Evolutionary conservation across 139 green algal genomes (phyloP).

Genomic region (Trebouxia sp.): DNA sequence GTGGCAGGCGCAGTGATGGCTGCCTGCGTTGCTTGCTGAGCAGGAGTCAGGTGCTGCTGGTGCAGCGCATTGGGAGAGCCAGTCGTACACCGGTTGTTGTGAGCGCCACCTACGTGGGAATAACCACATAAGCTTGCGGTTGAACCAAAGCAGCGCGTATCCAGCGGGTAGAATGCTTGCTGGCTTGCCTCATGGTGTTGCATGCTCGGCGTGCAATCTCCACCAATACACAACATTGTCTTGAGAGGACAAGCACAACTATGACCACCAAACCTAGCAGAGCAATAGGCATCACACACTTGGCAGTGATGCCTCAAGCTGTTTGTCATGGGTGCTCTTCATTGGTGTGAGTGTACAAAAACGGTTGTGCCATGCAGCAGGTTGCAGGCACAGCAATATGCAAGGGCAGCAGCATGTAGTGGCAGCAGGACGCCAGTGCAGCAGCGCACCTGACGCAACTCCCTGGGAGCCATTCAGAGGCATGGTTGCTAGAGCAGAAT

Average conservation of each 20-base stretch:
- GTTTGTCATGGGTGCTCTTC: background rate
- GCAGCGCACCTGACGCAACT: background rate
- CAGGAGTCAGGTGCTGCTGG: conserved; percentile 50
- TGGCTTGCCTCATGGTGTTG: too few relatives aligned
- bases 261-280: too few relatives aligned
- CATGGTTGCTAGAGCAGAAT: conserved; percentile 60
- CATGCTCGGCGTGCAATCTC: too few relatives aligned
- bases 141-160: too few relatives aligned
- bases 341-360: too few relatives aligned
- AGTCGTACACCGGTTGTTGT: background rate
- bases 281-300: too few relatives aligned
- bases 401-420: background rate
- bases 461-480: conserved; percentile 31
- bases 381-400: background rate
- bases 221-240: too few relatives aligned
- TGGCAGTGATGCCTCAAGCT: too few relatives aligned
- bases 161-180: too few relatives aligned
- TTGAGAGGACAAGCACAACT: too few relatives aligned
- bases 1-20: conserved; percentile 34
- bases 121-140: too few relatives aligned
- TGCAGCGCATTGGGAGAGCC: conserved; percentile 17
- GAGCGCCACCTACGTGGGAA: background rate
- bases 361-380: too few relatives aligned
- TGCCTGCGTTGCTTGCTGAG: conserved; percentile 50
- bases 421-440: background rate